Evolutionary conservation across 805 yeast genomes (phyloP).

Genomic region (Blastobotrys muscicola): DNA sequence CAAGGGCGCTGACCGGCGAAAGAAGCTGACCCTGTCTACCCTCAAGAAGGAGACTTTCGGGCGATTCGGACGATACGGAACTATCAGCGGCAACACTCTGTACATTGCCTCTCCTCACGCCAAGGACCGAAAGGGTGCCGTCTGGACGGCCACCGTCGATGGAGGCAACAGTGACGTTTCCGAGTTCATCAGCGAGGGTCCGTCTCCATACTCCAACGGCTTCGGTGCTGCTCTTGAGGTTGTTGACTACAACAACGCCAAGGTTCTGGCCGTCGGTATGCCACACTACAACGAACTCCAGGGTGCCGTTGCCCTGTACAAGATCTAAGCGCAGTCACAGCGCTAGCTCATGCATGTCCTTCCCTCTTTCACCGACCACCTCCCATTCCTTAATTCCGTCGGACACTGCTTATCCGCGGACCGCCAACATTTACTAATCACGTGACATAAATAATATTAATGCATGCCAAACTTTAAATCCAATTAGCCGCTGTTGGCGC

Average conservation of each 20-base stretch:
- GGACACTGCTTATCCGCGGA: too few species aligned
- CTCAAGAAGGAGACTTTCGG: slow-evolving; percentile 13
- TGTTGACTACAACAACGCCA: neutral
- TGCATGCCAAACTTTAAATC: neutral
- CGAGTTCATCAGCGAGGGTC: slow-evolving; percentile 18
- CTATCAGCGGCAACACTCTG: slow-evolving; percentile 19
- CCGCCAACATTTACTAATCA: neutral
- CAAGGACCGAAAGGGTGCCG: slow-evolving; percentile 34
- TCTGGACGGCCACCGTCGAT: slow-evolving; percentile 34
- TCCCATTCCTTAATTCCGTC: too few species aligned
- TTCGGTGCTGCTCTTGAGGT: slow-evolving; percentile 32
- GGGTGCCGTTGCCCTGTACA: slow-evolving; percentile 14
- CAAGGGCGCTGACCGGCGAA: slow-evolving; percentile 5
- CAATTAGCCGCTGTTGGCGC: too few species aligned
- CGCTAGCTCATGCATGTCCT: neutral
- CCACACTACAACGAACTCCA: slow-evolving; percentile 18
- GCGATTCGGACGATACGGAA: slow-evolving; percentile 30
- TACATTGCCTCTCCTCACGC: slow-evolving; percentile 37
- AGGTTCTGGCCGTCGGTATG: slow-evolving; percentile 18
- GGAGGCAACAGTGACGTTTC: slow-evolving; percentile 15
- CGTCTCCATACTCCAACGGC: slow-evolving; percentile 25
- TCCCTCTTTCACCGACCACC: neutral
- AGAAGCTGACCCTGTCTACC: neutral
- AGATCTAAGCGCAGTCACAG: slow-evolving; percentile 1
- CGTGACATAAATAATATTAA: neutral